Percentiles rank a stretch among this genome's conserved stretches.
phyloP scores from a whole-genome alignment of 352 stramenopile genomes.

The Phytopythium montanum region DNA sequence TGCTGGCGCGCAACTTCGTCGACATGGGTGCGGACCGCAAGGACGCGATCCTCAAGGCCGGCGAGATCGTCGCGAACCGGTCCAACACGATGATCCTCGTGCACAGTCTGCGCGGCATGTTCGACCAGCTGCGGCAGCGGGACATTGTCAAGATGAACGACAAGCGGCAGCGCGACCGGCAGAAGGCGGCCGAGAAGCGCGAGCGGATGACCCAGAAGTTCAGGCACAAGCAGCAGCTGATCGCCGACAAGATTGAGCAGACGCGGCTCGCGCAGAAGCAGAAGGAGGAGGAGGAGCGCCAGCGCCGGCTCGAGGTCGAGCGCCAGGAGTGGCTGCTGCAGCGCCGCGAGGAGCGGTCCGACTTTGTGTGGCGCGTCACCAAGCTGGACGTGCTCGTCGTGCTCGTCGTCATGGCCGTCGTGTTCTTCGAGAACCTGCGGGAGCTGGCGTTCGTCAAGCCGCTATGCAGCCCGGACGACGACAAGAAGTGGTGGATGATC shows the following conservation, averaged over 20 bases:
- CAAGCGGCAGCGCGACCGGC: constrained; percentile 47
- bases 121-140: constrained; percentile 67
- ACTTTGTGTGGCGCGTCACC: constrained; percentile 60
- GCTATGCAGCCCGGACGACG: constrained; percentile 40
- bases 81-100: constrained; percentile 81
- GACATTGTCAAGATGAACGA: constrained; percentile 81
- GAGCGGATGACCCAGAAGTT: constrained; percentile 66
- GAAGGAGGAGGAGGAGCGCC: constrained; percentile 39
- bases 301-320: constrained; percentile 26
- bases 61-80: constrained; percentile 73
- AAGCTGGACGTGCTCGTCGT: constrained; percentile 74
- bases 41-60: constrained; percentile 66
- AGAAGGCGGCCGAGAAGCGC: constrained; percentile 55
- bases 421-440: constrained; percentile 72
- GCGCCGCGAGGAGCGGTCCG: constrained; percentile 24
- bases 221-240: constrained; percentile 55
- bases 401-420: constrained; percentile 64
- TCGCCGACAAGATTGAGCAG: constrained; percentile 61
- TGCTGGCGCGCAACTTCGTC: constrained; percentile 59
- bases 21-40: constrained; percentile 55
- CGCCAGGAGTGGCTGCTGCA: constrained; percentile 31
- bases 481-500: constrained; percentile 45
- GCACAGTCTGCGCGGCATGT: constrained; percentile 54
- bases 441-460: constrained; percentile 61
- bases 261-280: constrained; percentile 45